Conservation (phyloP, 2,329 filamentous ascomycete species). For the Exophiala phaeomuriformis region DNA sequence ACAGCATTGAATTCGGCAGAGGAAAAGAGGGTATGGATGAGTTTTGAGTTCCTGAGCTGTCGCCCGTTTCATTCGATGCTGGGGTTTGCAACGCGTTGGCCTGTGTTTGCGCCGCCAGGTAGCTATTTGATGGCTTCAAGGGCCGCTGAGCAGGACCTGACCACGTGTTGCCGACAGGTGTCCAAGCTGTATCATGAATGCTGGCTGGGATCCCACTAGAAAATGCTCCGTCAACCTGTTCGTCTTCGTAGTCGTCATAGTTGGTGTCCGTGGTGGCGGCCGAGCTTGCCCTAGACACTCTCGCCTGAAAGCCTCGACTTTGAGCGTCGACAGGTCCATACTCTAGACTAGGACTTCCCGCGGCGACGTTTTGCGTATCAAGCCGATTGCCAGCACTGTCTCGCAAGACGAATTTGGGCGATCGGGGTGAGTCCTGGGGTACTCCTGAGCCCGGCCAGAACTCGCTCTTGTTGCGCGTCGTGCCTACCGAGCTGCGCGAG, state of each 20-base stretch:
- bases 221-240: conserved; percentile 26
- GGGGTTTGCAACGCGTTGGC: conserved; percentile 29
- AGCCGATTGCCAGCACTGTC: conserved; percentile 30
- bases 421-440: conserved; percentile 32
- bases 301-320: conserved; percentile 32
- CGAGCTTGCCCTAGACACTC: conserved; percentile 40
- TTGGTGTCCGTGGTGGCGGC: conserved; percentile 35
- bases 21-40: conserved; percentile 26
- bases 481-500: conserved; percentile 11
- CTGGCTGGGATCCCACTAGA: conserved; percentile 30
- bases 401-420: conserved; percentile 31
- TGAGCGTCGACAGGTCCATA: conserved; percentile 28
- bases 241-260: conserved; percentile 30
- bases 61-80: conserved; percentile 13
- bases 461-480: conserved; percentile 28
- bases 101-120: conserved; percentile 37
- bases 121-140: conserved; percentile 37
- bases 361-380: conserved; percentile 36
- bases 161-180: conserved; percentile 25
- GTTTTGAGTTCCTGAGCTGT: conserved; percentile 11
- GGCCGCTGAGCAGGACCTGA: conserved; percentile 26
- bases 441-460: conserved; percentile 36
- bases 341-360: conserved; percentile 40
- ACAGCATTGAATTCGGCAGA: conserved; percentile 22
- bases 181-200: conserved; percentile 28